A percentile compares a stretch with the other conserved stretches of the same genome.
Evolutionary conservation across 1,284 basidiomycete genomes (phyloP).

Genomic region (Trichosporon coremiiforme): DNA sequence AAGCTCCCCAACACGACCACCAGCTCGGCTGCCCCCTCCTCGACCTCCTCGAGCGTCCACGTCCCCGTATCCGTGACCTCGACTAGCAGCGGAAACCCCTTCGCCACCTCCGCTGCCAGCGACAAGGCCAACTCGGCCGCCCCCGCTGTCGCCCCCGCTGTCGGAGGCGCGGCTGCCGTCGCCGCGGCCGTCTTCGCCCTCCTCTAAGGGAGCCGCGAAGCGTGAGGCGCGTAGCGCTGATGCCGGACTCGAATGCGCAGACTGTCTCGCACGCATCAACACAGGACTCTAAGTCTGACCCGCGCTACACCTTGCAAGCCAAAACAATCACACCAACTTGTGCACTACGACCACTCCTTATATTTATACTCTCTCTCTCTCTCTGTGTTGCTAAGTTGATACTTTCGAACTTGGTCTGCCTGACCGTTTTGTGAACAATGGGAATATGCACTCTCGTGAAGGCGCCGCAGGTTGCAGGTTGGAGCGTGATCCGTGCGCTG

Average conservation of each 20-base stretch:
- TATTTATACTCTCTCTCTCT: not conserved
- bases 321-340: not conserved
- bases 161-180: conserved; percentile 28
- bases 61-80: conserved; percentile 30
- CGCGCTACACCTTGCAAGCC: not conserved
- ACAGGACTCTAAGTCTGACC: too few species aligned
- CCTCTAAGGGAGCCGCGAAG: conserved; percentile 22
- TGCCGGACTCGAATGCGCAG: too few species aligned
- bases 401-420: not conserved
- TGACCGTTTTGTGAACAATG: not conserved
- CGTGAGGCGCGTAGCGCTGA: too few species aligned
- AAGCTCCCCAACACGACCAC: conserved; percentile 24
- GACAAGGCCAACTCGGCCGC: not conserved
- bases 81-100: conserved; percentile 25
- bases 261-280: not conserved
- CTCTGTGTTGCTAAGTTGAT: conserved; percentile 2
- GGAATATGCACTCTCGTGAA: not conserved
- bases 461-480: not conserved
- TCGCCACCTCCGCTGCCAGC: conserved; percentile 20
- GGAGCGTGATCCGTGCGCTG: not conserved
- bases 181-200: conserved; percentile 28
- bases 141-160: conserved; percentile 16
- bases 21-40: not conserved
- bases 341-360: conserved; percentile 10
- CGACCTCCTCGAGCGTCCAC: not conserved